Percentiles rank a stretch among this genome's conserved stretches.
phyloP scores from a whole-genome alignment of 2,329 filamentous ascomycete species.

The Alternaria panax region DNA sequence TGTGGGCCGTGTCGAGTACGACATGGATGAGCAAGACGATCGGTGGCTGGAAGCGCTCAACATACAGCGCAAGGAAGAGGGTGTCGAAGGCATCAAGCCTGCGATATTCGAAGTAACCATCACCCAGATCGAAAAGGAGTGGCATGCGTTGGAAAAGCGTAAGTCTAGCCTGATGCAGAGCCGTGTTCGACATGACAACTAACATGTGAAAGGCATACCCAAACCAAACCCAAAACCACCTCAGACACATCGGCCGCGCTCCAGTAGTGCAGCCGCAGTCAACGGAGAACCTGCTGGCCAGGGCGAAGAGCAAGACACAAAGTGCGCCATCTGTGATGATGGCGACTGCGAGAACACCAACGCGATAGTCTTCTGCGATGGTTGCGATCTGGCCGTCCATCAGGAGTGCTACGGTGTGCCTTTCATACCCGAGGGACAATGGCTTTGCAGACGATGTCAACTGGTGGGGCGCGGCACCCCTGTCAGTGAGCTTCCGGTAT shows the following conservation, averaged over 20 bases:
- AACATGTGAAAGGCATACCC: constrained; percentile 67
- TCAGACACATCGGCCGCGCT: constrained; percentile 90
- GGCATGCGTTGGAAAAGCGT: constrained; percentile 93
- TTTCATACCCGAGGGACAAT: constrained; percentile 98
- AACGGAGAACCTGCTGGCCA: constrained; percentile 84
- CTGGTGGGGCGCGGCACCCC: constrained; percentile 90
- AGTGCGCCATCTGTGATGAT: constrained; percentile 97
- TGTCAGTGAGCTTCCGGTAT: constrained; percentile 60
- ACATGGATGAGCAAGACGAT: constrained; percentile 99
- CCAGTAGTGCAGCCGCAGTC: constrained; percentile 91
- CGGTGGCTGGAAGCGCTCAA: constrained; percentile 93
- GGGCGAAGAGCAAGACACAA: constrained; percentile 94
- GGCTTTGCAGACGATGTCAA: constrained; percentile 97
- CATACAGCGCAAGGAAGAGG: constrained; percentile 72
- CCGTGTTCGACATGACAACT: constrained; percentile 4
- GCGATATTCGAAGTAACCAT: constrained; percentile 98
- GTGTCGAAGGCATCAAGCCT: constrained; percentile 83
- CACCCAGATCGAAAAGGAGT: constrained; percentile 98
- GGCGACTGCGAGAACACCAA: constrained; percentile 99
- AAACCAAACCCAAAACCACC: constrained; percentile 97
- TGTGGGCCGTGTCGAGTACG: constrained; percentile 90
- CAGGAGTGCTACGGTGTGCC: constrained; percentile 99
- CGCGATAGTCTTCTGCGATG: constrained; percentile 98
- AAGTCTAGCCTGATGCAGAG: constrained; percentile 19
- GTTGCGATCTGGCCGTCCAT: constrained; percentile 95